Evolutionary conservation across 306 rosid genomes (phyloP).

Genomic region (Quercus mongolica): DNA sequence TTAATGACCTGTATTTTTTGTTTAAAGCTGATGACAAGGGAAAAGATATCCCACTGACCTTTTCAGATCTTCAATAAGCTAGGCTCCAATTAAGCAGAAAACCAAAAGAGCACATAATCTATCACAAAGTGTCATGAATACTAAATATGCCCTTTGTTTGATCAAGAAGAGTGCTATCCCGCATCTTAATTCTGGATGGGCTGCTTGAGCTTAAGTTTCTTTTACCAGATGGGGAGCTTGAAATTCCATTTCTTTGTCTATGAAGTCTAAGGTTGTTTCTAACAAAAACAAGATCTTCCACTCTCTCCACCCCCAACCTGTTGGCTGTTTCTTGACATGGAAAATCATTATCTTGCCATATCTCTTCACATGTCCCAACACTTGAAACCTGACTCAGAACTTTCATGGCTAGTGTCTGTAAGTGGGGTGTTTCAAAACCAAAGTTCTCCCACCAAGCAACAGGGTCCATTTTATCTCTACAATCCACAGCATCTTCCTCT

Average conservation of each 20-base stretch:
- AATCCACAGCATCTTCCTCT: constrained; percentile 50
- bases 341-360: constrained; percentile 33
- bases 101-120: neutral
- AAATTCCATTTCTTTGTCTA: constrained; percentile 29
- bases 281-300: constrained; percentile 44
- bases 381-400: constrained; percentile 58
- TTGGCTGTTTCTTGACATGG: constrained; percentile 20
- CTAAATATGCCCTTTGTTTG: constrained; percentile 18
- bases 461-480: constrained; percentile 48
- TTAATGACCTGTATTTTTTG: neutral
- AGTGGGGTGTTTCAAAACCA: constrained; percentile 42
- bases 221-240: neutral
- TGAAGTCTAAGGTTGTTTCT: constrained; percentile 52
- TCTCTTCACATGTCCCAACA: constrained; percentile 46
- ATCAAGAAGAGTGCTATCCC: constrained; percentile 19
- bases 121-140: constrained; percentile 22
- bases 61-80: constrained; percentile 3
- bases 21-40: neutral
- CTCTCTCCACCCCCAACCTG: constrained; percentile 32
- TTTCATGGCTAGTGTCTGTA: constrained; percentile 51
- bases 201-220: neutral
- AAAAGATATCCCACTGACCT: neutral
- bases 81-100: constrained; percentile 1
- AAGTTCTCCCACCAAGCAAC: constrained; percentile 64
- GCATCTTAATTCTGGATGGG: constrained; percentile 18